Conservation (phyloP, 306 rosid species). For the Medicago ruthenica region DNA sequence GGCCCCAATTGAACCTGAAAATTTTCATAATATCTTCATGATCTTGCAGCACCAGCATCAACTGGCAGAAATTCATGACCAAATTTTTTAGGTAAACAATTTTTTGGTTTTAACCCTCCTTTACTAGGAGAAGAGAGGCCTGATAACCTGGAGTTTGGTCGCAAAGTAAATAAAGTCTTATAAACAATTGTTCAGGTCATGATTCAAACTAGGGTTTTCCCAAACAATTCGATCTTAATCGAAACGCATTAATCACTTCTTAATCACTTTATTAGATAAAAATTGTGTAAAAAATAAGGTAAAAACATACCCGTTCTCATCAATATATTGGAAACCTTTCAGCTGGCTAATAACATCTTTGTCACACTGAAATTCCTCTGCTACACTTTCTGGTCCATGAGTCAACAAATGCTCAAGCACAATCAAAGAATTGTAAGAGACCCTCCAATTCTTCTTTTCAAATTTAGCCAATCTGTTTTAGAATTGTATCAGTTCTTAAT, state of each 20-base stretch:
- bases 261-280: background rate
- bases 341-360: constrained; percentile 67
- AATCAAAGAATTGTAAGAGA: constrained; percentile 72
- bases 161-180: no score
- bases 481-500: constrained; percentile 7
- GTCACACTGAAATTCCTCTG: constrained; percentile 72
- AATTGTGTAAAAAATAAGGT: no score
- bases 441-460: constrained; percentile 90
- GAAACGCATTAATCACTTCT: no score
- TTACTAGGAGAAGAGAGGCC: no score
- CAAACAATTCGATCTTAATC: no score
- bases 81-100: background rate
- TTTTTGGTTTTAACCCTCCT: no score
- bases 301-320: constrained; percentile 64
- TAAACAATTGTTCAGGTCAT: no score
- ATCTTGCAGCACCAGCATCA: background rate
- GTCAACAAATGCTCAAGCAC: constrained; percentile 82
- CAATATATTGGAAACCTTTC: constrained; percentile 70
- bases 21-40: constrained; percentile 1
- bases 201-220: no score
- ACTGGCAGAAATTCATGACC: background rate
- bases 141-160: no score
- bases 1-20: constrained; percentile 94
- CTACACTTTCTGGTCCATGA: constrained; percentile 95
- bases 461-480: constrained; percentile 66